Evolutionary conservation across 441 rosid genomes (phyloP).

Genomic region (Manihot esculenta): DNA sequence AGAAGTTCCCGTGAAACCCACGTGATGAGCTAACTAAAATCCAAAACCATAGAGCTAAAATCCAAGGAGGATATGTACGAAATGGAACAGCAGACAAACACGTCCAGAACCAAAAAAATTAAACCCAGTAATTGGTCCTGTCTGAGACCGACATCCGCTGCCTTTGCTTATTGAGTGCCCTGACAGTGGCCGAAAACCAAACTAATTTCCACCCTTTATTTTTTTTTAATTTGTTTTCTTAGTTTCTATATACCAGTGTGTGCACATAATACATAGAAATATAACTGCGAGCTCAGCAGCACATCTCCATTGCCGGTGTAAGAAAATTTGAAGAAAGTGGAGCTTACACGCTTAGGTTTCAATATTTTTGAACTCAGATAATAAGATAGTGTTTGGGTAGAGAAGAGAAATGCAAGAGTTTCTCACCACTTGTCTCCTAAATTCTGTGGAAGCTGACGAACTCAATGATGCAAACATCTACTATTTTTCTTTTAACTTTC

Average conservation of each 20-base stretch:
- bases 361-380: too few relatives aligned
- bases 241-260: too few relatives aligned
- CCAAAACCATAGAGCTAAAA: too few relatives aligned
- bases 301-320: not conserved
- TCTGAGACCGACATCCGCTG: conserved; percentile 39
- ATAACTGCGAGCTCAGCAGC: too few relatives aligned
- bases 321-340: conserved; percentile 10
- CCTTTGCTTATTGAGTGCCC: conserved; percentile 18
- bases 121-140: conserved; percentile 20
- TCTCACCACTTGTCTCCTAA: conserved; percentile 20
- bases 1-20: not conserved
- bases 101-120: not conserved
- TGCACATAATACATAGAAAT: too few relatives aligned
- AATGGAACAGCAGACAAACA: too few relatives aligned
- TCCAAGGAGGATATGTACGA: too few relatives aligned
- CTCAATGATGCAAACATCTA: conserved; percentile 31
- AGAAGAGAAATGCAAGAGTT: too few relatives aligned
- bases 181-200: conserved; percentile 11
- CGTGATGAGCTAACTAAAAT: not conserved
- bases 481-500: not conserved
- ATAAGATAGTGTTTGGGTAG: too few relatives aligned
- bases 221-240: too few relatives aligned
- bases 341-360: conserved; percentile 8
- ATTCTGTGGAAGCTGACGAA: conserved; percentile 33
- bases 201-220: not conserved